A percentile compares a stretch with the other conserved stretches of the same genome.
phyloP scores from a whole-genome alignment of 345 rosid species.

The Hibiscus syriacus region DNA sequence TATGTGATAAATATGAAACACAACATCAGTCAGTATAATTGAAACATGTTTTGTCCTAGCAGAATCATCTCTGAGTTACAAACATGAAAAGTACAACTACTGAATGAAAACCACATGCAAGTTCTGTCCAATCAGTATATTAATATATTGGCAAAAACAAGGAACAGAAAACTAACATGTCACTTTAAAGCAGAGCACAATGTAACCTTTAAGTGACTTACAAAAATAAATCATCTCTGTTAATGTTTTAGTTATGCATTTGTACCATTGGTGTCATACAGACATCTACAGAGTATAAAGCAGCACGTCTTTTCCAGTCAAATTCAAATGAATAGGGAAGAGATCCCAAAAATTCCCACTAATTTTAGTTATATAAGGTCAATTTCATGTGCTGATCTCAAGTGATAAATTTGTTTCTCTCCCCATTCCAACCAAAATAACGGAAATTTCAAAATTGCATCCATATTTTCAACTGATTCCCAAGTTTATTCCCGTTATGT shows the following conservation, averaged over 20 bases:
- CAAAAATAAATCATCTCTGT: too few species aligned
- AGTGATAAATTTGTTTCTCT: background rate
- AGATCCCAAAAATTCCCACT: background rate
- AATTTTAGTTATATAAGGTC: background rate
- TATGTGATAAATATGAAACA: background rate
- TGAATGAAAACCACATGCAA: background rate
- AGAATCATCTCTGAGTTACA: background rate
- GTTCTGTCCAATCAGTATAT: too few species aligned
- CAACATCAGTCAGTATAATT: background rate
- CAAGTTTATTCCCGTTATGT: background rate
- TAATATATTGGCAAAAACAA: too few species aligned
- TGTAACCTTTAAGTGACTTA: too few species aligned
- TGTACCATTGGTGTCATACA: background rate
- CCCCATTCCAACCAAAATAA: background rate
- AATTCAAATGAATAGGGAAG: background rate
- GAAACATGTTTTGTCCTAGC: background rate
- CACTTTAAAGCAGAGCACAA: too few species aligned
- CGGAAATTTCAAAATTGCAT: background rate
- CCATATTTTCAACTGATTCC: background rate
- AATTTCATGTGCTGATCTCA: background rate
- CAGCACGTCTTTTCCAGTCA: background rate
- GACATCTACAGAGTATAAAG: background rate
- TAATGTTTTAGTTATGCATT: too few species aligned
- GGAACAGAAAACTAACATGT: too few species aligned
- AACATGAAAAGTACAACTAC: background rate